Evolutionary conservation across 345 rosid genomes (phyloP).

Genomic region (Eucalyptus curtisii): DNA sequence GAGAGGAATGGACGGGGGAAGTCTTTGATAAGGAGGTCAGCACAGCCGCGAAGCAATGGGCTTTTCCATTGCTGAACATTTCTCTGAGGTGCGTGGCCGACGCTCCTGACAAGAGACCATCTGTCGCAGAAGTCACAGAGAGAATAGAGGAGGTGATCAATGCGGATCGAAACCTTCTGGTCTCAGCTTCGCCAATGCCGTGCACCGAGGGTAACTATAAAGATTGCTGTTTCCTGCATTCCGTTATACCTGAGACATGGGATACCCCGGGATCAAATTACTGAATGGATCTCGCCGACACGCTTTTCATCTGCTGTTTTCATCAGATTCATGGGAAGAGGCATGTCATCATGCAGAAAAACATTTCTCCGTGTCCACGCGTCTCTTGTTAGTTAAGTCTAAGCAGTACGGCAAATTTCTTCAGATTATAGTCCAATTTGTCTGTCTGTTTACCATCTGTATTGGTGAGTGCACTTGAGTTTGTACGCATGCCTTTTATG

Average conservation of each 20-base stretch:
- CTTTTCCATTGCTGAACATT: slow-evolving; percentile 44
- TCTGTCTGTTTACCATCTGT: not conserved
- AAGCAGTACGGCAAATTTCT: not conserved
- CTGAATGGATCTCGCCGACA: not conserved
- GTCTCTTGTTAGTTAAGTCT: not conserved
- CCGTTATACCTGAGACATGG: slow-evolving; percentile 41
- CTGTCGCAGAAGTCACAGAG: slow-evolving; percentile 22
- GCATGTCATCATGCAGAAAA: not conserved
- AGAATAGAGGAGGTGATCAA: slow-evolving; percentile 25
- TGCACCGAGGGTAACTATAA: slow-evolving; percentile 11
- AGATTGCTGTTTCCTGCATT: slow-evolving; percentile 34
- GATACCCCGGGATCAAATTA: slow-evolving; percentile 42
- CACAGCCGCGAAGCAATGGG: slow-evolving; percentile 27
- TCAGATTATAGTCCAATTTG: not conserved
- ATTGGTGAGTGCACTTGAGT: not conserved
- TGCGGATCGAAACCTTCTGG: slow-evolving; percentile 1
- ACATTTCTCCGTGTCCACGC: not conserved
- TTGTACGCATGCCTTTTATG: not conserved
- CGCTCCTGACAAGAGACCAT: slow-evolving; percentile 23
- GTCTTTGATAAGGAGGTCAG: slow-evolving; percentile 48
- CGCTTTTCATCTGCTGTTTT: not conserved
- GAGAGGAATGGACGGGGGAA: slow-evolving; percentile 73
- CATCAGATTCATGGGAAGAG: not conserved
- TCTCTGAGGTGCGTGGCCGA: slow-evolving; percentile 37
- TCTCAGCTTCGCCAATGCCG: not conserved